Conservation (phyloP, 164 flowering plant genomes). For the Tetrastigma voinierianum region DNA sequence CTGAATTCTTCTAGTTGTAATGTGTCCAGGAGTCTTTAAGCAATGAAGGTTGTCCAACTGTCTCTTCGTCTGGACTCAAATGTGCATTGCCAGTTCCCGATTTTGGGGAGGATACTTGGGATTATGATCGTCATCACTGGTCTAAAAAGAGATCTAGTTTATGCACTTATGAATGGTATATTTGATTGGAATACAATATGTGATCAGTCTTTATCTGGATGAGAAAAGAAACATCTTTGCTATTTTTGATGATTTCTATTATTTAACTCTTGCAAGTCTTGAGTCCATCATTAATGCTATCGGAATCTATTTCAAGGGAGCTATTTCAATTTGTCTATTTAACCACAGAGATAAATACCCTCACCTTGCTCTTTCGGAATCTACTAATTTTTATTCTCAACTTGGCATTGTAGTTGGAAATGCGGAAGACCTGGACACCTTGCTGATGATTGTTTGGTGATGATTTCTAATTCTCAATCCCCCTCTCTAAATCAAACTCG, state of each 20-base stretch:
- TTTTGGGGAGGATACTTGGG: slow-evolving; percentile 58
- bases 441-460: slow-evolving; percentile 78
- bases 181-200: background rate
- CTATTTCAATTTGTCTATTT: too few species aligned
- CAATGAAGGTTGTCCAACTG: slow-evolving; percentile 17
- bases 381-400: background rate
- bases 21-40: slow-evolving; percentile 32
- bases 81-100: slow-evolving; percentile 30
- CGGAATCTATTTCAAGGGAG: too few species aligned
- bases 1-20: background rate
- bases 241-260: background rate
- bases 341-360: too few species aligned
- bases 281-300: too few species aligned
- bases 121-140: slow-evolving; percentile 56
- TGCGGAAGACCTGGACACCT: slow-evolving; percentile 90
- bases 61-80: slow-evolving; percentile 24
- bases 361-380: background rate
- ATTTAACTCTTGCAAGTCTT: background rate
- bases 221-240: background rate
- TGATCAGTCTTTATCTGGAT: background rate
- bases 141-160: slow-evolving; percentile 57
- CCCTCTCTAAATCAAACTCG: slow-evolving; percentile 14
- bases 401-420: slow-evolving; percentile 59
- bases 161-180: slow-evolving; percentile 74
- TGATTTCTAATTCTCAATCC: slow-evolving; percentile 14